Evolutionary conservation across 768 basidiomycete species (phyloP), one percentile per base, ranked within the genome.

Genomic region (Crassisporium funariophilum): DNA sequence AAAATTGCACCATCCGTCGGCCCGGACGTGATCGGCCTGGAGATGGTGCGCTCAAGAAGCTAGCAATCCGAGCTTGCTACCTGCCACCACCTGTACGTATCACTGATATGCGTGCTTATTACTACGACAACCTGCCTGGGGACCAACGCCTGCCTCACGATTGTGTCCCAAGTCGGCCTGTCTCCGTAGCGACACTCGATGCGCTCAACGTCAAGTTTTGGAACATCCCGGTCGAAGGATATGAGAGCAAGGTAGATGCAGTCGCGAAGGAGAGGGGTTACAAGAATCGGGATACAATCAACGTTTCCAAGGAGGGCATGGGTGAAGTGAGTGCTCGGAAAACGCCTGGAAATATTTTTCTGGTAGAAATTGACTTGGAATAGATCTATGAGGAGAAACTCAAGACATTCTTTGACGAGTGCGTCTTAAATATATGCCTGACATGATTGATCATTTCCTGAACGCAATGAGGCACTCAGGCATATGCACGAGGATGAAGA

Each of bases 401-500:
- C 61, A 87, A 88, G 62, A 74, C 61, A 0, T 95, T 95, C 68
- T 95, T 89, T 57, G 75, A 86, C 44, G 91, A 94, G 89, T 91
- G 56, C 50, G 84, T 63, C n/a, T 17, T 12, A 16, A 13, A 15
- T 5, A 17, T 37, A n/a, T n/a, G n/a, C n/a, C n/a, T n/a, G n/a
- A n/a, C n/a, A n/a, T n/a, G n/a, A n/a, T n/a, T n/a, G n/a, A n/a
- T n/a, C n/a, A n/a, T n/a, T n/a, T n/a, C n/a, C n/a, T n/a, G n/a
- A n/a, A n/a, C n/a, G n/a, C n/a, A n/a, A n/a, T n/a, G n/a, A n/a
- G n/a, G n/a, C n/a, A n/a, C n/a, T n/a, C 16, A 91, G 90, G 58
- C 93, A 97, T 58, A 79, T 98, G 75, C 95, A 97, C 57, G 92
- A 97, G 65, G 94, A 97, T 58, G 94, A 98, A 60, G 94, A 98